These are phyloP conservation scores for Dryas alaskensis DNA, from an alignment of 306 rosid species.

Conservation along the genomic window DNA sequence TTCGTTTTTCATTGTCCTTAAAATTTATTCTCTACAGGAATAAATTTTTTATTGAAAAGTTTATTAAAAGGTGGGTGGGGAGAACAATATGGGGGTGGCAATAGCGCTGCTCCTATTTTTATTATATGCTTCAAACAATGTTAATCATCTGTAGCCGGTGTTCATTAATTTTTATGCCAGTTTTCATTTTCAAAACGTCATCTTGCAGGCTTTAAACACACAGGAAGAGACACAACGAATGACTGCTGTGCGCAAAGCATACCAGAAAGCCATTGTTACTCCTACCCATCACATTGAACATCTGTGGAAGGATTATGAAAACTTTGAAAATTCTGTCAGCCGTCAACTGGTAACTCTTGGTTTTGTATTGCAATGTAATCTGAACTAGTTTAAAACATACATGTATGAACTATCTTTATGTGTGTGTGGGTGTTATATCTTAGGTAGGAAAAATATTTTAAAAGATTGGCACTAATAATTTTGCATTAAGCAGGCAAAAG, in stretches of 20 bases:
- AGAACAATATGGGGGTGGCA: constrained; percentile 1
- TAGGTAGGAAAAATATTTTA: constrained; percentile 1
- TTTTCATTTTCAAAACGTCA: constrained; percentile 15
- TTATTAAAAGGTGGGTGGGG: constrained; percentile 1
- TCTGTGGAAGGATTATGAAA: constrained; percentile 92
- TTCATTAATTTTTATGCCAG: constrained; percentile 12
- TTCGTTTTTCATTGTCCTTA: background rate
- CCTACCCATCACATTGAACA: constrained; percentile 95
- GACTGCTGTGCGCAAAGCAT: constrained; percentile 76
- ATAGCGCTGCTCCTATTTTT: background rate
- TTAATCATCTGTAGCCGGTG: constrained; percentile 5
- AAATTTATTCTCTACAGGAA: background rate
- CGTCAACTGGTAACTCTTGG: constrained; percentile 76
- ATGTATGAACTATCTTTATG: constrained; percentile 12
- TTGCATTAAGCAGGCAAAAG: constrained; percentile 76
- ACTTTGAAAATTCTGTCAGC: constrained; percentile 89
- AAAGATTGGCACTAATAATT: constrained; percentile 19
- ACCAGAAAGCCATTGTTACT: constrained; percentile 86
- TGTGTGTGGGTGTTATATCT: constrained; percentile 9
- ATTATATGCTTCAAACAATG: background rate
- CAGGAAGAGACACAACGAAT: constrained; percentile 88
- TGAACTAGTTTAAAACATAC: constrained; percentile 13
- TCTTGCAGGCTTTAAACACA: constrained; percentile 50
- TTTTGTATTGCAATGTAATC: constrained; percentile 20
- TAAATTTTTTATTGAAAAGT: background rate